Percentiles rank a stretch among this genome's conserved stretches.
Conservation (phyloP, 768 basidiomycete genomes). For the Leccinellum rugosiceps region DNA sequence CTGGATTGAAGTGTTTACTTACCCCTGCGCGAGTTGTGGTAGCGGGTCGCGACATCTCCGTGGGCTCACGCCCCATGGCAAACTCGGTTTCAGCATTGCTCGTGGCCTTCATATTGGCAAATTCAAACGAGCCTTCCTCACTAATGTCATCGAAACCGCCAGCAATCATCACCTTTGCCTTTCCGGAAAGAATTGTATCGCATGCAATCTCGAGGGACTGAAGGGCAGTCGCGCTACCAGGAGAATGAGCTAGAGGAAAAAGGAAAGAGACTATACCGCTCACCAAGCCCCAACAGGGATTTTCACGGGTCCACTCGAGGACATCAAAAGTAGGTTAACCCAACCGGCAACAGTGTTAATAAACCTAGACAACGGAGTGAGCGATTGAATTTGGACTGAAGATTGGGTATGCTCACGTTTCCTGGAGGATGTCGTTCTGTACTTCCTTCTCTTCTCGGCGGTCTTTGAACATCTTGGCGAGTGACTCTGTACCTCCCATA, state of each 20-base stretch:
- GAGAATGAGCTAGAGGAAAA: constrained; percentile 2
- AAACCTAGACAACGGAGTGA: constrained; percentile 53
- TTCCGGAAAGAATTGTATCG: constrained; percentile 90
- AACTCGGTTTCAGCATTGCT: constrained; percentile 96
- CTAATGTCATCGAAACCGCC: constrained; percentile 98
- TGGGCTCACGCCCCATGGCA: constrained; percentile 98
- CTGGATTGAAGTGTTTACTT: constrained; percentile 27
- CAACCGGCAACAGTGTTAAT: constrained; percentile 99
- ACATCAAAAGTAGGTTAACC: constrained; percentile 92
- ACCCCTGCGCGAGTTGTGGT: constrained; percentile 95
- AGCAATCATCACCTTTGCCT: constrained; percentile 99
- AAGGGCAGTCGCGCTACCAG: constrained; percentile 82
- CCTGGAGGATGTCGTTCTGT: constrained; percentile 97
- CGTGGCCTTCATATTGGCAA: constrained; percentile 99
- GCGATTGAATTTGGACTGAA: neutral
- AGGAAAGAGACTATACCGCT: constrained; percentile 21
- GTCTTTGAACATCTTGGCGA: constrained; percentile 98
- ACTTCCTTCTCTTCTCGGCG: constrained; percentile 97
- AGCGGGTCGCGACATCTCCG: constrained; percentile 97
- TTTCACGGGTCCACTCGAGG: constrained; percentile 97
- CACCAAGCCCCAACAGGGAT: constrained; percentile 99
- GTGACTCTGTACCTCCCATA: constrained; percentile 92
- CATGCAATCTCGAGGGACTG: constrained; percentile 99
- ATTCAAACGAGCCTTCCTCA: constrained; percentile 98
- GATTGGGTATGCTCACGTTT: constrained; percentile 64